Evolutionary conservation across 2,329 filamentous ascomycete species (phyloP).

Genomic region (Trichoderma sp.): DNA sequence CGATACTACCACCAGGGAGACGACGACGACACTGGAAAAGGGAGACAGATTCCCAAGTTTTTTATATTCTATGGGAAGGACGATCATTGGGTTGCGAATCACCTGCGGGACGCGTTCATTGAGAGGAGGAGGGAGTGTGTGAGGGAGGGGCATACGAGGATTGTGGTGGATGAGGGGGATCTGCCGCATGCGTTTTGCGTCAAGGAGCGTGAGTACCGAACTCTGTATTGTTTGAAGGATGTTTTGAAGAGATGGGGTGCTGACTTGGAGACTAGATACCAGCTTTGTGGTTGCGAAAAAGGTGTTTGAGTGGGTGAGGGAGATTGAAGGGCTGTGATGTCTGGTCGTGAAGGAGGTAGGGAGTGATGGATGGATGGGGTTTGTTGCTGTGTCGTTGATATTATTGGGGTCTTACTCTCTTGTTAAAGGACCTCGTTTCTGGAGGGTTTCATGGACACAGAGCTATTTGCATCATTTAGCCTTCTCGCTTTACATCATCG

Average conservation of each 20-base stretch:
- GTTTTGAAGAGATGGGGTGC: neutral
- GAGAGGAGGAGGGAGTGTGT: slow-evolving; percentile 40
- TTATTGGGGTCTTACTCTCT: too few relatives aligned
- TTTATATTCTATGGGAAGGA: slow-evolving; percentile 62
- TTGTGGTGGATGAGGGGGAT: slow-evolving; percentile 58
- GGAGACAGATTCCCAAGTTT: slow-evolving; percentile 49
- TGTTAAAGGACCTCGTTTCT: too few relatives aligned
- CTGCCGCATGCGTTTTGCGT: slow-evolving; percentile 64
- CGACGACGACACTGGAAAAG: slow-evolving; percentile 9
- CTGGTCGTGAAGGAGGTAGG: neutral
- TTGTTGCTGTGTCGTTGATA: too few relatives aligned
- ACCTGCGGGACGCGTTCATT: slow-evolving; percentile 60
- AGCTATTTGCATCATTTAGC: neutral
- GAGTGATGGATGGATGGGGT: neutral
- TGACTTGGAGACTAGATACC: slow-evolving; percentile 32
- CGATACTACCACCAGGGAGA: neutral
- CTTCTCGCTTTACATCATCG: neutral
- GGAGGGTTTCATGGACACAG: rapidly evolving
- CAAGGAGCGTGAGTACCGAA: slow-evolving; percentile 39
- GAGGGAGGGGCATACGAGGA: slow-evolving; percentile 46
- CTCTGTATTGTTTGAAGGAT: neutral
- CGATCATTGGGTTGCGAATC: slow-evolving; percentile 65
- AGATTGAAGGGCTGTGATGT: slow-evolving; percentile 33
- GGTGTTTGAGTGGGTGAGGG: slow-evolving; percentile 38
- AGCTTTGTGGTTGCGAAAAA: slow-evolving; percentile 38